Evolutionary conservation across 768 basidiomycete genomes (phyloP).

Genomic region (Cyclocybe aegerita): DNA sequence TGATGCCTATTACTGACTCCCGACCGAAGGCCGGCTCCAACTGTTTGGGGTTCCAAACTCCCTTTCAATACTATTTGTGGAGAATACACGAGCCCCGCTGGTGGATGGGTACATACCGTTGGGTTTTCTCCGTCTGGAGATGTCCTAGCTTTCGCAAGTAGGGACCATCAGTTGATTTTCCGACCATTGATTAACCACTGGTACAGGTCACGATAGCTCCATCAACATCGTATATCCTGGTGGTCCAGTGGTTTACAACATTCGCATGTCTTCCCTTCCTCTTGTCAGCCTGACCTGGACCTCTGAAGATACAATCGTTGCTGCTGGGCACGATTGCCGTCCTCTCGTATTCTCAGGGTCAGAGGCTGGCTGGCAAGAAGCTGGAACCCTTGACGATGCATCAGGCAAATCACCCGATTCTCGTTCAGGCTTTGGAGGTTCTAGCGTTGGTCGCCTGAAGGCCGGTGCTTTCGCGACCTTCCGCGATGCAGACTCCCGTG

Average conservation of each 20-base stretch:
- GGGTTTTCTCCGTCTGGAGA: conserved; percentile 98
- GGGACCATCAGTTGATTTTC: conserved; percentile 25
- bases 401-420: conserved; percentile 45
- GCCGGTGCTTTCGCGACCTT: conserved; percentile 94
- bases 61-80: conserved; percentile 98
- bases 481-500: conserved; percentile 86
- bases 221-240: conserved; percentile 91
- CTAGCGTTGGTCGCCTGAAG: conserved; percentile 74
- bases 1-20: neutral
- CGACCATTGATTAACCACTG: neutral
- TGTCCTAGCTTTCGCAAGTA: conserved; percentile 88
- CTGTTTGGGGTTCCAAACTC: conserved; percentile 96
- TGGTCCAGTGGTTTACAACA: conserved; percentile 67
- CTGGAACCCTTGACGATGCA: conserved; percentile 86
- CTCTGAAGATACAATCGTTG: conserved; percentile 77
- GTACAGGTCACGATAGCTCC: conserved; percentile 93
- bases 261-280: conserved; percentile 79
- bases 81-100: conserved; percentile 84
- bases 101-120: conserved; percentile 97
- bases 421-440: conserved; percentile 46
- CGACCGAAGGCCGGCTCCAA: conserved; percentile 68
- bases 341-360: conserved; percentile 84
- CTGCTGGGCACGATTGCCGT: conserved; percentile 97
- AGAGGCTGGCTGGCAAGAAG: conserved; percentile 73
- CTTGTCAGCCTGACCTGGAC: conserved; percentile 86